Evolutionary conservation across 2,329 filamentous ascomycete genomes (phyloP), one percentile per base, ranked within the genome.

Genomic region (Cytospora piceicola): DNA sequence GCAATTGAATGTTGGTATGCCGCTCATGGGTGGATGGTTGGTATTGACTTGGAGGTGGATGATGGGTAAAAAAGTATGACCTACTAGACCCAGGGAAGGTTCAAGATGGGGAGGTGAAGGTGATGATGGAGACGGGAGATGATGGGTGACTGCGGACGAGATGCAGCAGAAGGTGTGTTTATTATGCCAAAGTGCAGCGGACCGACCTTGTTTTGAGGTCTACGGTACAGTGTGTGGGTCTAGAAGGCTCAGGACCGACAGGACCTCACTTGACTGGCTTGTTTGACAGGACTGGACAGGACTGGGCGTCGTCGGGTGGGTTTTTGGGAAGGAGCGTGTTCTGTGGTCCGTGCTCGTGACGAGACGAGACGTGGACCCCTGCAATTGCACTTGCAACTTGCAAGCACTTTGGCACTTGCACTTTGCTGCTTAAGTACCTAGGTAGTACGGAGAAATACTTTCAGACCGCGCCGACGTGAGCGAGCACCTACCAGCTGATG

Each of bases 181-280:
- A 62, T 63, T 49, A 39, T 57, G 61, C 61, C 46, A 49, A 49
- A 63, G 60, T 56, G 60, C 53, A 63, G 61, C 61, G 61, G 61
- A 51, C 61, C 55, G 61, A 57, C 61, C 61, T 63, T 63, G 61
- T 63, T 63, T 63, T 63, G 55, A 55, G 53, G 61, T 63, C 17
- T 29, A 63, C 53, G 61, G 61, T 57, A 39, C 61, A 63, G 61
- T 57, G 53, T 55, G 60, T 63, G 61, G 61, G 53, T 57, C 53
- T 63, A 39, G 53, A 51, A 29, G 22, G 29, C 17, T 20, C 29
- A 22, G 54, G 9, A 22, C 20, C 32, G 53, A 39, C 46, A 57
- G 61, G 39, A 63, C 39, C 53, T 36, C 17, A n/a, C 15, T 17
- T 54, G 52, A 12, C 39, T 57, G 61, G 53, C 36, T 39, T 39